phyloP scores from a whole-genome alignment of 371 early-diverging fungal genomes.

The Lichtheimia ramosa region DNA sequence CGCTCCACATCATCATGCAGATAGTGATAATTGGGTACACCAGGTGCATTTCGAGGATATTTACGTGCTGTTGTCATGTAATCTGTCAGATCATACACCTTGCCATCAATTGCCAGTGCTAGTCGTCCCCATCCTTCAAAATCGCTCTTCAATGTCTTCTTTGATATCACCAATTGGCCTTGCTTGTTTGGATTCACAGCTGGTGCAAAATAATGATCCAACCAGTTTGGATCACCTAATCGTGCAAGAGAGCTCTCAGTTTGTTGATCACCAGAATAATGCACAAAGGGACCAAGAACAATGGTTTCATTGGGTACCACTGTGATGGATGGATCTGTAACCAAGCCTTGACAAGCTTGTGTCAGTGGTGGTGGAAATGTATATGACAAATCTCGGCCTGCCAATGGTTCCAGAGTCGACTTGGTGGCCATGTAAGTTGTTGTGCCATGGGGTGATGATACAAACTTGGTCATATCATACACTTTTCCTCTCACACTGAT shows the following conservation, averaged over 20 bases:
- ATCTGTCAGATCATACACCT: constrained; percentile 62
- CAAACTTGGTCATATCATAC: constrained; percentile 74
- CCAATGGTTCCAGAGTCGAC: constrained; percentile 47
- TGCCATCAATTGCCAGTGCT: constrained; percentile 57
- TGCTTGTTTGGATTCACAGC: constrained; percentile 27
- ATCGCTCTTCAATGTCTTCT: constrained; percentile 22
- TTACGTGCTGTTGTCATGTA: constrained; percentile 43
- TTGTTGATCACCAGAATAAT: constrained; percentile 25
- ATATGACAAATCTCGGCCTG: constrained; percentile 60
- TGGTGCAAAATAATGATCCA: constrained; percentile 29
- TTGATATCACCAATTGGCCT: constrained; percentile 26
- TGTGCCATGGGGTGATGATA: constrained; percentile 58
- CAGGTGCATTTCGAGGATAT: constrained; percentile 22
- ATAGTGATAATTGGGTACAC: constrained; percentile 37
- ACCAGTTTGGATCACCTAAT: constrained; percentile 41
- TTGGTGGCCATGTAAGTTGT: constrained; percentile 39
- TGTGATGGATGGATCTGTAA: constrained; percentile 31
- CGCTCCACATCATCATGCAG: constrained; percentile 32
- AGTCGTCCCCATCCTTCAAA: constrained; percentile 30
- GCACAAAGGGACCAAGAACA: constrained; percentile 35
- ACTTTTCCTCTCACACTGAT: constrained; percentile 74
- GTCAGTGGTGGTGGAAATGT: constrained; percentile 59
- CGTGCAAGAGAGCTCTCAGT: constrained; percentile 20
- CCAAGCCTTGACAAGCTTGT: constrained; percentile 54
- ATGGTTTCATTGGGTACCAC: constrained; percentile 44